Conservation (phyloP, 108 stramenopile genomes). For the Cyclostephanos tholiformis region DNA sequence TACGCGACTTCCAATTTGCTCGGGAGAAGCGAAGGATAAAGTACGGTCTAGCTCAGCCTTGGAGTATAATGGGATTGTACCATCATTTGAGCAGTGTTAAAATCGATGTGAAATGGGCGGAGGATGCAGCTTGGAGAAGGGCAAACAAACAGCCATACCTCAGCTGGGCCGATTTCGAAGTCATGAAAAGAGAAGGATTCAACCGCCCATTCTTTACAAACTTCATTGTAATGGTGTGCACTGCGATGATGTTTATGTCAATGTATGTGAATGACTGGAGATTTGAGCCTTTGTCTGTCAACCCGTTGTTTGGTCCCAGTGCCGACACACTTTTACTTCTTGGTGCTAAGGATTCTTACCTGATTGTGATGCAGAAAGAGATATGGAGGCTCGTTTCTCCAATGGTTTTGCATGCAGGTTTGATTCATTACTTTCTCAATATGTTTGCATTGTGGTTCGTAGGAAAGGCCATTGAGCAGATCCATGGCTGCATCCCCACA, state of each 20-base stretch:
- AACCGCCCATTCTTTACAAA: slow-evolving; percentile 84
- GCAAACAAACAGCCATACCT: slow-evolving; percentile 72
- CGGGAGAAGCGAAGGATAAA: slow-evolving; percentile 60
- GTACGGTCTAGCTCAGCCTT: slow-evolving; percentile 54
- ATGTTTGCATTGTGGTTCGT: slow-evolving; percentile 91
- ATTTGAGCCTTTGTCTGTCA: slow-evolving; percentile 79
- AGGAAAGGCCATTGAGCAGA: slow-evolving; percentile 87
- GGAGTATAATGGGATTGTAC: slow-evolving; percentile 87
- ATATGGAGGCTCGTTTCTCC: slow-evolving; percentile 83
- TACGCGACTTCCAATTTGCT: slow-evolving; percentile 59
- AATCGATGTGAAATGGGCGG: slow-evolving; percentile 89
- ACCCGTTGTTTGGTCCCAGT: slow-evolving; percentile 86
- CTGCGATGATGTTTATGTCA: slow-evolving; percentile 67
- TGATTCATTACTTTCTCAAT: slow-evolving; percentile 92
- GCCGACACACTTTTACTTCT: slow-evolving; percentile 81
- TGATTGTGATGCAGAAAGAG: slow-evolving; percentile 88
- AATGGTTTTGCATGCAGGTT: slow-evolving; percentile 94
- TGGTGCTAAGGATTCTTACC: slow-evolving; percentile 88
- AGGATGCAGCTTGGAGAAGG: slow-evolving; percentile 86
- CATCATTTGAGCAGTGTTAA: slow-evolving; percentile 75
- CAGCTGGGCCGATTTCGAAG: slow-evolving; percentile 84
- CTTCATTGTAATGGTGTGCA: slow-evolving; percentile 65
- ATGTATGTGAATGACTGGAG: slow-evolving; percentile 84
- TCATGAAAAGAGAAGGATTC: slow-evolving; percentile 55
- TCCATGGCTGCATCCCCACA: slow-evolving; percentile 76